phyloP scores from a whole-genome alignment of 2,329 filamentous ascomycete species.

The Colletotrichum sp. region DNA sequence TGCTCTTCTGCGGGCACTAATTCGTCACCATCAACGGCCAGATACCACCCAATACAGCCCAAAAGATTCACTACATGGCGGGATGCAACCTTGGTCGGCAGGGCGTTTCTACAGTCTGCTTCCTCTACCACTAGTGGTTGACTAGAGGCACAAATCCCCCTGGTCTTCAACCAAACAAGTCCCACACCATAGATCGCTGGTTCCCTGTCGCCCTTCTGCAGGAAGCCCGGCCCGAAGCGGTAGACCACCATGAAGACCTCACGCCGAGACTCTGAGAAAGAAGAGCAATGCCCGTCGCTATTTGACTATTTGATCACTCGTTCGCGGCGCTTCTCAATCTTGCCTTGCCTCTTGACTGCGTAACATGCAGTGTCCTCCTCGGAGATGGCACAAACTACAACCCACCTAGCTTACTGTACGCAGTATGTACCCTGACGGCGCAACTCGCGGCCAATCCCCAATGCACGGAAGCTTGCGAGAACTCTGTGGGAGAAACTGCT shows the following conservation, averaged over 20 bases:
- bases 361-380: neutral
- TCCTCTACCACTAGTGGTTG: neutral
- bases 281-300: neutral
- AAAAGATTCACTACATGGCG: neutral
- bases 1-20: neutral
- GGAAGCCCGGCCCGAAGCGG: neutral
- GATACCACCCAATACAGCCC: neutral
- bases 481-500: neutral
- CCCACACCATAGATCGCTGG: neutral
- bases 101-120: neutral
- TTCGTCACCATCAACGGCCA: neutral
- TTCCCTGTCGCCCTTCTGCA: conserved; percentile 1
- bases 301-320: neutral
- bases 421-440: neutral
- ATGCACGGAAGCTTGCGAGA: neutral
- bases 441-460: neutral
- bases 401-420: neutral
- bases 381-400: neutral
- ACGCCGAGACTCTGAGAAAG: neutral
- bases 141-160: neutral
- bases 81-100: conserved; percentile 5
- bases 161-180: neutral
- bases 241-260: neutral
- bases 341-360: neutral
- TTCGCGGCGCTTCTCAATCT: neutral